Evolutionary conservation across 2,329 filamentous ascomycete genomes (phyloP), one percentile per base, ranked within the genome.

Genomic region (Aspergillus sp.): DNA sequence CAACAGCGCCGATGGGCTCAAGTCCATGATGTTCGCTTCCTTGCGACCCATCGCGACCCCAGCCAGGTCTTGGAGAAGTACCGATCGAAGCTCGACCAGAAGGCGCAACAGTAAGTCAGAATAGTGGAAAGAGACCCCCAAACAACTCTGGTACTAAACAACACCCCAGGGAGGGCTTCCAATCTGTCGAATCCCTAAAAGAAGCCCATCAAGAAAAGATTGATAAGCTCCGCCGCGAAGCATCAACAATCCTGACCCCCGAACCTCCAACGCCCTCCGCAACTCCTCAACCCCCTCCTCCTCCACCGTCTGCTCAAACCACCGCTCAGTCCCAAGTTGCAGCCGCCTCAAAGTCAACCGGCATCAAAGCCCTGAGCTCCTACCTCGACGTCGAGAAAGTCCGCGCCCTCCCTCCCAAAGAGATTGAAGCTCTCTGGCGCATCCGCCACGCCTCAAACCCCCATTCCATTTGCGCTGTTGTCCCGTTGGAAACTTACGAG

Each of bases 341-440:
- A 56, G 82, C 62, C 79, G 3, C 80, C 82, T 60, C 78, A 77
- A 66, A 75, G 79, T 63, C 81, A 3, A 75, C 72, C 5, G 84
- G 84, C 51, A 79, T 89, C 62, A 89, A 88, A 70, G 85, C 86
- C 0, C 81, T 91, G 14, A 80, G 80, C 58, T 85, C 85, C 45
- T 90, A 84, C 76, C 78, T 99, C 68, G 90, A 98, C 77, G 80
- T 98, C 50, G 80, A 86, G 59, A 98, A 97, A 74, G 86, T 86
- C 55, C 82, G 84, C 53, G 73, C 78, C 46, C 86, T 98, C 3
- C 89, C 93, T 0, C 78, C 84, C 17, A 88, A 91, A 73, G 93
- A 98, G 73, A 88, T 99, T 56, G 88, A 91, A 67, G 85, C 88
- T 33, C 83, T 98, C 66, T 99, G 95, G 95, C 90, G 93, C 23